phyloP scores from a whole-genome alignment of 768 basidiomycete species.

The Mycena haematopus region DNA sequence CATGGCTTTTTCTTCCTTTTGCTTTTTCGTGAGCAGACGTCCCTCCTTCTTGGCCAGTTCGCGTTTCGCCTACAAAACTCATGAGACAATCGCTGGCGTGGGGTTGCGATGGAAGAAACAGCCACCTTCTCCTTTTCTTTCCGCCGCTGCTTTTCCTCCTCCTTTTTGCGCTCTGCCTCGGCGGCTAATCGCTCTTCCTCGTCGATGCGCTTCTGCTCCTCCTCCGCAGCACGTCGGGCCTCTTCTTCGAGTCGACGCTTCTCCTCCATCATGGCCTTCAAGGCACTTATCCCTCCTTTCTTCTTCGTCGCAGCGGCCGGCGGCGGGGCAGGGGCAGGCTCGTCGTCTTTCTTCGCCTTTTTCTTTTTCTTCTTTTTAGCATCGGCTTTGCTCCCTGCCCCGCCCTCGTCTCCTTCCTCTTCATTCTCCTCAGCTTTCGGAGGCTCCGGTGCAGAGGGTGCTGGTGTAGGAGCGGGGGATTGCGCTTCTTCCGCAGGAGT shows the following conservation, averaged over 20 bases:
- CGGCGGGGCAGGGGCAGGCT: constrained; percentile 41
- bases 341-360: constrained; percentile 69
- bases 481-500: constrained; percentile 33
- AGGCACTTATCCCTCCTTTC: constrained; percentile 79
- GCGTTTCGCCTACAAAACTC: constrained; percentile 72
- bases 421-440: constrained; percentile 52
- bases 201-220: constrained; percentile 81
- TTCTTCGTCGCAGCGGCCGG: constrained; percentile 60
- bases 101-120: constrained; percentile 10
- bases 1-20: constrained; percentile 90
- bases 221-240: constrained; percentile 70
- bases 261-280: constrained; percentile 92
- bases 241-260: constrained; percentile 91
- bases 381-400: constrained; percentile 54
- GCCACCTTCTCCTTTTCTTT: constrained; percentile 90
- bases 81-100: constrained; percentile 4
- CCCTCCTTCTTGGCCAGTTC: constrained; percentile 95
- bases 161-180: constrained; percentile 78
- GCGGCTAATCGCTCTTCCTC: constrained; percentile 84
- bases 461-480: constrained; percentile 35
- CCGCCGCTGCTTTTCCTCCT: constrained; percentile 82
- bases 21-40: constrained; percentile 93
- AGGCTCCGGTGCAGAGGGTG: constrained; percentile 35
- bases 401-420: constrained; percentile 71
- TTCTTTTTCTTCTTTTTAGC: constrained; percentile 92